These are phyloP conservation scores for Coemansia sp. DNA, from an alignment of 192 early-diverging fungal genomes.

Conservation along the genomic window DNA sequence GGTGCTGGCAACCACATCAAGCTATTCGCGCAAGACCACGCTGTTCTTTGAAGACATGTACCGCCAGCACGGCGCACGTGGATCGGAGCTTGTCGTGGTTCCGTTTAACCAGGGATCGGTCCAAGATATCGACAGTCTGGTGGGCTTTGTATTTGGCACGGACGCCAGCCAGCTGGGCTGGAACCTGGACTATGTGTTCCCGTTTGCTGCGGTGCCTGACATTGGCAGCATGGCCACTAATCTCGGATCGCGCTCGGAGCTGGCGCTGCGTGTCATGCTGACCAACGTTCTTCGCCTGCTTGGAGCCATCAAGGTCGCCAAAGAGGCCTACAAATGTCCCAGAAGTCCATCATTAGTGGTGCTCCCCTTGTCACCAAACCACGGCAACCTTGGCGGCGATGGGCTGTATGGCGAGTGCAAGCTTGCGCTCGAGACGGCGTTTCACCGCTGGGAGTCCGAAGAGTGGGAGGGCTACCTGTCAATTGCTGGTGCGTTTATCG, in stretches of 20 bases:
- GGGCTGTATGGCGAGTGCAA: constrained; percentile 95
- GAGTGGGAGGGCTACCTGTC: constrained; percentile 83
- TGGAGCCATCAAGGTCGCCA: constrained; percentile 86
- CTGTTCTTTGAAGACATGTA: constrained; percentile 90
- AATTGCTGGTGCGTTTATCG: constrained; percentile 87
- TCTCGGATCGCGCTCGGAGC: constrained; percentile 82
- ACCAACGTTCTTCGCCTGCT: constrained; percentile 86
- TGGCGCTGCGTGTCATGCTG: constrained; percentile 90
- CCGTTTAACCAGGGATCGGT: constrained; percentile 92
- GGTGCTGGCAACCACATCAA: constrained; percentile 89
- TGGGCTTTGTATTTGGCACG: constrained; percentile 80
- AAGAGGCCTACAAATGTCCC: constrained; percentile 59
- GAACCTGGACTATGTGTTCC: constrained; percentile 92
- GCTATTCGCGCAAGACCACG: constrained; percentile 73
- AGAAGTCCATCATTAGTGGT: constrained; percentile 79
- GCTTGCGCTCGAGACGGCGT: constrained; percentile 81
- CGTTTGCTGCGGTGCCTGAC: constrained; percentile 89
- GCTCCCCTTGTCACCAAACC: constrained; percentile 91
- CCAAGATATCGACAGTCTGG: constrained; percentile 73
- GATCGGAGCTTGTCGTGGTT: constrained; percentile 81
- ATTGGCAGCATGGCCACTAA: constrained; percentile 79
- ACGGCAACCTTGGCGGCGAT: constrained; percentile 88
- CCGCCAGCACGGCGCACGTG: constrained; percentile 79
- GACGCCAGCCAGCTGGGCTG: constrained; percentile 65
- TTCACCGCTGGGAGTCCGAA: constrained; percentile 91